phyloP scores from a whole-genome alignment of 805 yeast species.

The Saccharomycopsis amapae region DNA sequence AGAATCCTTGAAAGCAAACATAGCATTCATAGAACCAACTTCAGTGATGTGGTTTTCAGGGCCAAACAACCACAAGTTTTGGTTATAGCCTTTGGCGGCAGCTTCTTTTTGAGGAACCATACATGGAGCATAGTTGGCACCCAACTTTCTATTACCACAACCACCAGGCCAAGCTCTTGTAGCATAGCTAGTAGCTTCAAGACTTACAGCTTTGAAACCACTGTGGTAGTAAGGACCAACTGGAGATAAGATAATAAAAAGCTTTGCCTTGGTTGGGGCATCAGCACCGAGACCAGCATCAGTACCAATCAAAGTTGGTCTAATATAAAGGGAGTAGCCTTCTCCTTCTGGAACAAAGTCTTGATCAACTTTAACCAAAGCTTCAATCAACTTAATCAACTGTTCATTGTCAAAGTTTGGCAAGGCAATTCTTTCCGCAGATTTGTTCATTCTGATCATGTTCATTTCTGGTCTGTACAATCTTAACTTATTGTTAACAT shows the following conservation, averaged over 20 bases:
- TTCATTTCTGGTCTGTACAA: constrained; percentile 89
- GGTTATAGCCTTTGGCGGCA: constrained; percentile 86
- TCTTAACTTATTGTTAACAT: constrained; percentile 56
- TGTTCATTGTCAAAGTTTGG: constrained; percentile 81
- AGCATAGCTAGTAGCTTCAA: constrained; percentile 94
- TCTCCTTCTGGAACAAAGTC: constrained; percentile 74
- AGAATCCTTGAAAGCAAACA: constrained; percentile 75
- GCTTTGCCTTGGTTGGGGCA: constrained; percentile 70
- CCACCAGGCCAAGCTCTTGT: constrained; percentile 99
- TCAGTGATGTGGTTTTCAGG: constrained; percentile 81
- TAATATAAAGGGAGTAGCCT: constrained; percentile 86
- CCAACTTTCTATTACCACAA: constrained; percentile 90
- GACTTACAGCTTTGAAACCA: constrained; percentile 90
- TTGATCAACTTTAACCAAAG: constrained; percentile 63
- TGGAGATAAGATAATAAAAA: constrained; percentile 87
- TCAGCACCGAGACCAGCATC: constrained; percentile 83
- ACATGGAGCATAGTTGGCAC: constrained; percentile 97
- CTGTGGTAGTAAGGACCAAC: constrained; percentile 95
- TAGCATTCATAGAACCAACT: constrained; percentile 96
- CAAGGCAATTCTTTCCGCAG: constrained; percentile 83
- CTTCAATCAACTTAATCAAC: constrained; percentile 65
- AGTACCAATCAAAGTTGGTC: constrained; percentile 96
- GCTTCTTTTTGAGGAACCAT: constrained; percentile 87
- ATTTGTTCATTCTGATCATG: constrained; percentile 83
- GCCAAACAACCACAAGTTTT: constrained; percentile 94